phyloP scores from a whole-genome alignment of 2,329 filamentous ascomycete species.

The Fusarium citri region DNA sequence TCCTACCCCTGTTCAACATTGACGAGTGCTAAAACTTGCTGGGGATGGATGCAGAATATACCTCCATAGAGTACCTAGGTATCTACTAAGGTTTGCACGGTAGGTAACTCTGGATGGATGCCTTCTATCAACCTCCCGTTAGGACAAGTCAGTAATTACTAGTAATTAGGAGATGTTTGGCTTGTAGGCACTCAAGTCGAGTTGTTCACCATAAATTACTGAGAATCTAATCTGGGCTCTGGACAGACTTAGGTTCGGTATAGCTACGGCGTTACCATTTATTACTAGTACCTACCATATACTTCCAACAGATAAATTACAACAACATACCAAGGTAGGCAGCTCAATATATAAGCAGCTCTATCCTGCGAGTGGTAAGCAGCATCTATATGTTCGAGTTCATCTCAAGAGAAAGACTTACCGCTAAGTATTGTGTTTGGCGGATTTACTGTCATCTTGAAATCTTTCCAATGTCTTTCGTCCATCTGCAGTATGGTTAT shows the following conservation, averaged over 20 bases:
- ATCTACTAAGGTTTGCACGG: neutral
- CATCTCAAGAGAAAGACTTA: neutral
- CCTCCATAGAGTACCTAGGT: neutral
- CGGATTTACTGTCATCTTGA: neutral
- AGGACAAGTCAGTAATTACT: too few relatives aligned
- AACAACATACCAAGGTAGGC: neutral
- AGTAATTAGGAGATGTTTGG: too few relatives aligned
- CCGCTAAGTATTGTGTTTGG: neutral
- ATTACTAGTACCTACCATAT: slow-evolving; percentile 27
- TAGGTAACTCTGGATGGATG: too few relatives aligned
- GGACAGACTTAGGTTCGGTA: slow-evolving; percentile 22
- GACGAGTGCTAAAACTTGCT: slow-evolving; percentile 22
- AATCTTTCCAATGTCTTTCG: neutral
- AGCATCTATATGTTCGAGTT: neutral
- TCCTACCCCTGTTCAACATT: slow-evolving; percentile 25
- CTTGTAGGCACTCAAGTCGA: neutral
- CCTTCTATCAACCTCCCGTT: neutral
- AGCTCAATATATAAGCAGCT: neutral
- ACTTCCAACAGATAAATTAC: slow-evolving; percentile 11
- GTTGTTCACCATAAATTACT: neutral
- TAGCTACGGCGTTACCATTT: slow-evolving; percentile 21
- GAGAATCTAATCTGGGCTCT: neutral
- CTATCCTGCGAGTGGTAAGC: neutral
- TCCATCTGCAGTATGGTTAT: neutral
- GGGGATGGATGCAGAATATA: slow-evolving; percentile 23